Conservation (phyloP, 345 rosid species). For the Bruguiera parviflora region DNA sequence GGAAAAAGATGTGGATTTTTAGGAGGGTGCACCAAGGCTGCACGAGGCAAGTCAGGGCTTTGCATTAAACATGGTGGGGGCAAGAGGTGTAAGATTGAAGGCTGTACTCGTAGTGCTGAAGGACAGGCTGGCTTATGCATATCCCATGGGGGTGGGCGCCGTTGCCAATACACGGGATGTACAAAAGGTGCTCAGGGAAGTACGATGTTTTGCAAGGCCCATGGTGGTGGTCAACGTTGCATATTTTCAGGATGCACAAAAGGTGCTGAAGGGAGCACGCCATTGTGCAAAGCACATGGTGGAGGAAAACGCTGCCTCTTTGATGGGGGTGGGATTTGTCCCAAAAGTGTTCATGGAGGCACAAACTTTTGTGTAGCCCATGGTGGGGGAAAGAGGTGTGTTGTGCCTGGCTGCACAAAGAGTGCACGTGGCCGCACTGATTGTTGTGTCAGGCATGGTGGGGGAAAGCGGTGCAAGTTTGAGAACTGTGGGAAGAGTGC, state of each 20-base stretch:
- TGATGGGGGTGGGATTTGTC: constrained; percentile 95
- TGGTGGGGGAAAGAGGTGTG: constrained; percentile 93
- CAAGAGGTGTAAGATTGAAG: constrained; percentile 76
- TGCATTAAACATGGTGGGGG: constrained; percentile 98
- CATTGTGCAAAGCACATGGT: constrained; percentile 92
- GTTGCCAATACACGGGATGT: constrained; percentile 65
- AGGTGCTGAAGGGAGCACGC: constrained; percentile 98
- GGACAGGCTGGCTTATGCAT: constrained; percentile 95
- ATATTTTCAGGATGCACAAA: constrained; percentile 84
- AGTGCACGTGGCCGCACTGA: constrained; percentile 98
- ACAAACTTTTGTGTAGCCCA: constrained; percentile 93
- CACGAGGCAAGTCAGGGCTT: constrained; percentile 90
- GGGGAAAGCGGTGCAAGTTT: constrained; percentile 77
- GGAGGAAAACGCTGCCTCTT: constrained; percentile 91
- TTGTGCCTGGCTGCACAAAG: constrained; percentile 79
- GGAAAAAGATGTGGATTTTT: constrained; percentile 76
- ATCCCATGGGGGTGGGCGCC: constrained; percentile 94
- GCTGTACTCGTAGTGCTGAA: constrained; percentile 87
- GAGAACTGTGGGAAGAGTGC: constrained; percentile 87
- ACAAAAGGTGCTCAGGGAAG: constrained; percentile 95
- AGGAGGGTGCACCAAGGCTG: constrained; percentile 79
- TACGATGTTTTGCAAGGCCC: constrained; percentile 87
- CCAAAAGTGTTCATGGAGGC: constrained; percentile 94
- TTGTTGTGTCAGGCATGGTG: constrained; percentile 89
- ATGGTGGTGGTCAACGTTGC: constrained; percentile 95